Base-by-base conservation (phyloP, 768 basidiomycete genomes). In the Gymnopilus junonius region DNA sequence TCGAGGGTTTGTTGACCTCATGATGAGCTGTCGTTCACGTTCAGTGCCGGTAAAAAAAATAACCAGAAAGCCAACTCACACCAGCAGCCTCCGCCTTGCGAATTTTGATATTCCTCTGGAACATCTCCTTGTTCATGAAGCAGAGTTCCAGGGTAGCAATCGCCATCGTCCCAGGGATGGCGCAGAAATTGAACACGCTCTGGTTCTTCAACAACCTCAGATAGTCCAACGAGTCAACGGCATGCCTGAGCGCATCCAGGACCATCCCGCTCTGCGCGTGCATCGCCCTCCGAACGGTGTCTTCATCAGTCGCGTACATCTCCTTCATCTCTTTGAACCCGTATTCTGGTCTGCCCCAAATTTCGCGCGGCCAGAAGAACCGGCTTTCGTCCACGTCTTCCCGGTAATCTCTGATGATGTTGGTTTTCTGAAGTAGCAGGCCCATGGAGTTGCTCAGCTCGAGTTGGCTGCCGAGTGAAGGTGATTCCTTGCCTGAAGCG, bases 131-230 rank as follows among this genome's bases (percentile, higher is more conserved):
- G 78, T 99, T 99, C 93, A 94, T 95, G 79, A 95, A 98, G 74
- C 95, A 97, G 46, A 93, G 76, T 53, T 90, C 86, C 21, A 99
- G 83, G 6, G 97, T 99, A 8, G 97, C 96, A 66, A 99, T 90
- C 0, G 97, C 95, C 96, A 98, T 98, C 11, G 90, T 85, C 17
- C 90, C 92, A 7, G 97, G 97, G 62, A 99, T 92, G 0, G 97
- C 94, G 67, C 93, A 95, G 77, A 99, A 98, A 72, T 93, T 93
- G 84, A 99, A 99, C n/a, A 97, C 89, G 61, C 84, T 91, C 78
- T 98, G 96, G 77, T 93, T 96, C 75, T 86, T 91, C 70, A 97
- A 80, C 46, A 97, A 75, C 42, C 86, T 82, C 66, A 99, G 84
- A 75, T 98, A 98, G 73, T 99, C 97, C 71, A 99, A 79, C 17